Evolutionary conservation across 257 asterid species (phyloP).

Genomic region (Nyctanthes arbortristis): DNA sequence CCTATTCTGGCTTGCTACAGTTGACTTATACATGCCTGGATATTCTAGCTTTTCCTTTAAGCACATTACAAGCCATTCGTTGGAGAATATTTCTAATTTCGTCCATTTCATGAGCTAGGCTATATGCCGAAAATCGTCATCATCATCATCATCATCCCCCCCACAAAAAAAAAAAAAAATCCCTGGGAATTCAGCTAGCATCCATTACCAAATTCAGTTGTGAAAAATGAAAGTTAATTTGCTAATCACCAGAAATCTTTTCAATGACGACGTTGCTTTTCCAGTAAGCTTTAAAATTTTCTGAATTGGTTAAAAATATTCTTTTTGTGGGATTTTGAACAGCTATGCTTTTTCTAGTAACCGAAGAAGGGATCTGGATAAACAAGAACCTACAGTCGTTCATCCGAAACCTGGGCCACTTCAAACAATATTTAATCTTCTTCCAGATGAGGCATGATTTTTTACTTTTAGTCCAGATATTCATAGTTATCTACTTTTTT

Average conservation of each 20-base stretch:
- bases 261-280: conserved; percentile 2
- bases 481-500: conserved; percentile 12
- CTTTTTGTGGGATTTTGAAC: conserved; percentile 55
- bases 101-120: conserved; percentile 8
- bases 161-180: too few species aligned
- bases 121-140: not conserved
- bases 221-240: conserved; percentile 19
- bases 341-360: conserved; percentile 49
- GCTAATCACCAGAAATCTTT: conserved; percentile 12
- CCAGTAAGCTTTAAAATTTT: not conserved
- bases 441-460: conserved; percentile 71
- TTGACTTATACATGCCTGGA: too few species aligned
- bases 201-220: conserved; percentile 14
- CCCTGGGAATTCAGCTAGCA: conserved; percentile 19
- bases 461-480: conserved; percentile 17
- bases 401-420: conserved; percentile 84
- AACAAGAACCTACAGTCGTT: conserved; percentile 62
- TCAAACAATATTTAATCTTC: conserved; percentile 80
- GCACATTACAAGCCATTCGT: not conserved
- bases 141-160: conserved; percentile 5
- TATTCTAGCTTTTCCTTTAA: not conserved
- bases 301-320: conserved; percentile 17
- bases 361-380: conserved; percentile 48
- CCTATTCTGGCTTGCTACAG: not conserved
- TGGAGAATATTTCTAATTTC: not conserved